A percentile compares a stretch with the other conserved stretches of the same genome.
These are phyloP conservation scores for Primulina tabacum DNA, from an alignment of 257 asterid genomes.

Conservation along the genomic window DNA sequence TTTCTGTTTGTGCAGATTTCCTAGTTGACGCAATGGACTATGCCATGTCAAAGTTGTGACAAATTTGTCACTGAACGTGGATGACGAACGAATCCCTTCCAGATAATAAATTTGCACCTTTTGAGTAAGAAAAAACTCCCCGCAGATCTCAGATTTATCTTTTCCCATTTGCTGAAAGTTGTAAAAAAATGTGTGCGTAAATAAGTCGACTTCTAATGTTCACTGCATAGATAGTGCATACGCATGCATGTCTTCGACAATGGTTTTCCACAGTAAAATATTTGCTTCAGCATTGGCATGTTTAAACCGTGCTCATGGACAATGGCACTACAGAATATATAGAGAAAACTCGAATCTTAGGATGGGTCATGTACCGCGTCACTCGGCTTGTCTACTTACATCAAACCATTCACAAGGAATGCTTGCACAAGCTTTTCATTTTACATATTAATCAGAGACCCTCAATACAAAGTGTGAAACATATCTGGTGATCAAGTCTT, in stretches of 20 bases:
- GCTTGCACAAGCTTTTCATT: background rate
- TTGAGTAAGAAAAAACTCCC: background rate
- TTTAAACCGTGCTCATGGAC: background rate
- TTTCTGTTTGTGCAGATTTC: constrained; percentile 57
- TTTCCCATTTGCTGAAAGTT: background rate
- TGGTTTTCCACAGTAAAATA: background rate
- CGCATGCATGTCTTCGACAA: background rate
- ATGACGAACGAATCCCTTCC: constrained; percentile 11
- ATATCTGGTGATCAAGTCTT: constrained; percentile 20
- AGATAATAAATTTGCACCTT: background rate
- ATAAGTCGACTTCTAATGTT: background rate
- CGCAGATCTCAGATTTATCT: background rate
- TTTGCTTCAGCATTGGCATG: background rate
- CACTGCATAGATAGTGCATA: background rate
- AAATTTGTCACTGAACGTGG: constrained; percentile 9
- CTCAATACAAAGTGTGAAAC: constrained; percentile 24
- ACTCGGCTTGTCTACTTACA: background rate
- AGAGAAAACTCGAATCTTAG: background rate
- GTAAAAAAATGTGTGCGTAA: background rate
- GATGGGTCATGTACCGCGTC: background rate
- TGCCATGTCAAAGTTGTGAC: constrained; percentile 69
- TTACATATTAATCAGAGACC: constrained; percentile 19
- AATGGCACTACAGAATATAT: background rate
- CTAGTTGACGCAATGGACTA: constrained; percentile 86
- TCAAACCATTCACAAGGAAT: background rate